Base-by-base conservation (phyloP, 495 filamentous ascomycete species). In the Aspergillus saccharolyticus region DNA sequence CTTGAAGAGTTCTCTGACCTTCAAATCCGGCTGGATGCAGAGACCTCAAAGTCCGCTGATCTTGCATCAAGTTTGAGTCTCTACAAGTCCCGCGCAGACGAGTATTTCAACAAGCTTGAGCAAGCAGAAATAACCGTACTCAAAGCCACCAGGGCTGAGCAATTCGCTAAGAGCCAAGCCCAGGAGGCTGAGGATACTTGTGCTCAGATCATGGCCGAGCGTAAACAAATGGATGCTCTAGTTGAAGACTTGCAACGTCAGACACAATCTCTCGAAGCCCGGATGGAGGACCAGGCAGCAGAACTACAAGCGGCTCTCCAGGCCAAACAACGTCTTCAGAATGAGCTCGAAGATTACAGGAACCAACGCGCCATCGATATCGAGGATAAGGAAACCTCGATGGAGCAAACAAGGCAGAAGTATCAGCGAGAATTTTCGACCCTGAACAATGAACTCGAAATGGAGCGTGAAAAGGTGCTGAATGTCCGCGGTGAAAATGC, bases 91-190 rank as follows among this genome's bases (percentile, higher is more conserved):
- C 87, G 94, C 24, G 88, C 93, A 0, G 91, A 97, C 67, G 94
- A 98, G 67, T 98, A 98, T 64, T 98, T 97, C 75, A 90, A 83
- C 78, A 97, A 96, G 73, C 86, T 98, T 17, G 94, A 98, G 68
- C 92, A 97, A 68, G 94, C 94, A 16, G 94, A 98, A 67, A 93
- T 97, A 60, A 85, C 91, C 9, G 90, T 97, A 19, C 81, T 98
- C 57, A 97, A 96, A 71, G 93, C 94, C 45, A 85, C 82, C 50
- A 81, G 93, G 8, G 92, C 95, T 0, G 94, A 97, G 71, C 89
- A 96, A 65, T 96, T 96, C 67, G 92, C 94, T 45, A 95, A 90
- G 70, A 75, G 88, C 18, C 93, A 96, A 62, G 85, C 88, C 14
- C 84, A 82, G 56, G 94, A 98, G 70, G 89, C 91, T 0, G 95